Evolutionary conservation across 352 stramenopile genomes (phyloP).

Genomic region (Phytophthora quininea): DNA sequence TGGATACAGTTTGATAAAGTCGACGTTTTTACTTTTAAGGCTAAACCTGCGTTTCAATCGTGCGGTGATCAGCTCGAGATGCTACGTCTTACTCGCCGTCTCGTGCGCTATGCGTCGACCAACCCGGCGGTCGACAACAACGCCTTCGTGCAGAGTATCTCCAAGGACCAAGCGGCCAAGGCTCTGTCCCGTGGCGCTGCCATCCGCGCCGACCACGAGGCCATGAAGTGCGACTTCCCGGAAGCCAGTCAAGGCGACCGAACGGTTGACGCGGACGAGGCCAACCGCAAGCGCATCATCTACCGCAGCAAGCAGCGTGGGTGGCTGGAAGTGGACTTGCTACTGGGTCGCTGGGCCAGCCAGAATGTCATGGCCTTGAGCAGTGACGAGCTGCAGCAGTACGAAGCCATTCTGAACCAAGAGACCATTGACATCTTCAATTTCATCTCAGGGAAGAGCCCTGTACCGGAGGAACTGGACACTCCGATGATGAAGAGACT

Average conservation of each 20-base stretch:
- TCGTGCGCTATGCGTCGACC: conserved; percentile 33
- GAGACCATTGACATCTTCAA: conserved; percentile 99
- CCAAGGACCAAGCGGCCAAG: conserved; percentile 53
- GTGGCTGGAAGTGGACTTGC: conserved; percentile 95
- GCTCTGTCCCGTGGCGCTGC: conserved; percentile 56
- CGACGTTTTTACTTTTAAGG: no score
- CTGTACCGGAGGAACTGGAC: conserved; percentile 81
- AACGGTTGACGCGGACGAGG: conserved; percentile 59
- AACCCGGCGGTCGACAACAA: conserved; percentile 50
- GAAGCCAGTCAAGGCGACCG: conserved; percentile 57
- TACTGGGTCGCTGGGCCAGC: conserved; percentile 94
- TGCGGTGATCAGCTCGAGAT: no score
- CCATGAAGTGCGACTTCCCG: conserved; percentile 47
- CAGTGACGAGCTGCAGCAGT: conserved; percentile 89
- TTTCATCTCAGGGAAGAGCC: conserved; percentile 92
- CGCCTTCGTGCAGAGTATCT: conserved; percentile 58
- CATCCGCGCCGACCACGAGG: conserved; percentile 67
- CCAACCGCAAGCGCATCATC: conserved; percentile 92
- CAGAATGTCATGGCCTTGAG: conserved; percentile 90
- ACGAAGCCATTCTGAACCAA: conserved; percentile 96
- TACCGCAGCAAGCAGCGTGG: conserved; percentile 96
- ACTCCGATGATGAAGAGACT: conserved; percentile 92
- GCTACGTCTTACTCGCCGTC: background rate
- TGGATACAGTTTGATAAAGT: no score
- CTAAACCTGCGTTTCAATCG: no score